Base-by-base conservation (phyloP, 75 land plant species). In the Cunninghamia lanceolata region DNA sequence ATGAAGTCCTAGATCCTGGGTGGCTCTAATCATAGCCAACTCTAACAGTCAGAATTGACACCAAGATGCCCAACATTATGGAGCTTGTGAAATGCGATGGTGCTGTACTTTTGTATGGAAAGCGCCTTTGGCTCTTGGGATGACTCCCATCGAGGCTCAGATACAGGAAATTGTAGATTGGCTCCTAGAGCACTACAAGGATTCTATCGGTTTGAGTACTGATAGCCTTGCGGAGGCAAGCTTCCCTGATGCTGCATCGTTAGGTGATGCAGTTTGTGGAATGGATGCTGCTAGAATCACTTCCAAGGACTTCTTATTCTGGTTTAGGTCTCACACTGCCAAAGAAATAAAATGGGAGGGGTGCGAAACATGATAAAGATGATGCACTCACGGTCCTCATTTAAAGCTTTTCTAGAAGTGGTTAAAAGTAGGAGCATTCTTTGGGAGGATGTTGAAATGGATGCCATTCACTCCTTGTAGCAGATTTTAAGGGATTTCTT, bases 251-350 rank as follows among this genome's bases (percentile, higher is more conserved):
- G 96, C 95, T 45, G 54, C 83, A 15, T 89, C 76, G 13, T 92
- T 96, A 52, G 95, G 94, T 2, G 93, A 96, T 86, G 93, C 88
- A 8, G 2, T 45, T 45, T 45, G 46, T 45, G 46, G 46, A 45
- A 45, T 45, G 46, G 46, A 2, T 3, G 46, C 91, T 95, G 90
- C 92, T 56, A 91, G 87, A 52, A 95, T 96, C 46, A 87, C 92
- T 35, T 84, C 93, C 19, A 93, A 87, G 78, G 96, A 93, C 85
- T 96, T 94, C 84, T 89, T 96, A 1, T 95, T 95, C 85, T 96
- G 96, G 98, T 96, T 96, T 84, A 89, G 98, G 77, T 95, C 98
- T 8, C 98, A 95, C 73, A 94, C 95, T 11, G 95, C 96, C 74
- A 96, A 96, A 76, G 96, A 96, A 84, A 90, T 96, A 36, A 94